Evolutionary conservation across 2,329 filamentous ascomycete genomes (phyloP), one percentile per base, ranked within the genome.

Genomic region (Bertia moriformis): DNA sequence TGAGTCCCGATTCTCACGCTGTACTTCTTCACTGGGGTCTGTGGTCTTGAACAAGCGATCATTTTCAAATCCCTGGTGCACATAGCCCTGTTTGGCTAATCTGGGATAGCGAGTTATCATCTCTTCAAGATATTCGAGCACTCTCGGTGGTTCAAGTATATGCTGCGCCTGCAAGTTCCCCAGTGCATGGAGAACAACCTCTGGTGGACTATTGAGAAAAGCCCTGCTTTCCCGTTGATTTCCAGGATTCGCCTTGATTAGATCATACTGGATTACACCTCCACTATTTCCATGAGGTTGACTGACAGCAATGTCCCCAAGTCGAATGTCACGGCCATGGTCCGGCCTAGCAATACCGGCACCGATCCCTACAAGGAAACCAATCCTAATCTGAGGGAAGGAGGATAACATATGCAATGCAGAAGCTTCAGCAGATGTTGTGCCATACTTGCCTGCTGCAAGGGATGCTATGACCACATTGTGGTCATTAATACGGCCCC

Each of bases 301-400:
- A 24, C 51, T 50, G 0, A 56, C 46, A 1, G 53, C 48, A 2
- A 55, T 20, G 4, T 54, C 53, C 0, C 53, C 51, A 0, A 55
- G 45, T 1, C 50, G 48, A 7, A 54, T 44, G 5, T 54, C 51
- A 2, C 40, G 37, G 29, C 37, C 38, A 18, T 39, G 19, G n/a
- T 43, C 40, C 18, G 41, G 39, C 18, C 39, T 35, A 14, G 43
- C 37, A 33, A 44, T 44, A 20, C 42, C 45, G 33, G 41, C 41
- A 4, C 42, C 44, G 18, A 45, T 47, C 10, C 45, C 44, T 17
- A 51, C 45, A 14, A 51, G 10, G 1, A 51, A 27, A 1, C 43
- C 45, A 14, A 51, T 18, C 0, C 40, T 39, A 1, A 51, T 45
- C 2, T 44, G 39, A 3, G 48, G 45, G 2, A 53, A 27, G 1